phyloP scores from a whole-genome alignment of 116 monocot genomes.

The Papilionanthe hybrid region DNA sequence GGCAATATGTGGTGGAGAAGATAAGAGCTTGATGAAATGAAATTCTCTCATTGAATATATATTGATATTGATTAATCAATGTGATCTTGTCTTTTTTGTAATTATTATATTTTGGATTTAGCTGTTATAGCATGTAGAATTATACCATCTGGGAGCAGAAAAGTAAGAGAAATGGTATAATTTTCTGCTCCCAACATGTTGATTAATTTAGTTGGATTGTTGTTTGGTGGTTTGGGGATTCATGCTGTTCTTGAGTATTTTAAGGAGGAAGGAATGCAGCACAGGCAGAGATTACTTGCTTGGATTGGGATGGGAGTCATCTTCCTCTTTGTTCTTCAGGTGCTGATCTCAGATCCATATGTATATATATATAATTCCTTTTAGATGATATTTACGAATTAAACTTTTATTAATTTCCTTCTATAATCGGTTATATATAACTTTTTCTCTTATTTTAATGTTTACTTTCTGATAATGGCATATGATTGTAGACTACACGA shows the following conservation, averaged over 20 bases:
- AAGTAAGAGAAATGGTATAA: conserved; percentile 8
- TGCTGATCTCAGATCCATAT: background rate
- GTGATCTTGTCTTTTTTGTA: background rate
- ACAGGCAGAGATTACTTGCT: conserved; percentile 24
- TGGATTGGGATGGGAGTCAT: conserved; percentile 33
- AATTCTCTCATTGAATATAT: background rate
- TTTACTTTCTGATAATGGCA: no score
- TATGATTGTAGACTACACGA: no score
- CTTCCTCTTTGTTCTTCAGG: conserved; percentile 23
- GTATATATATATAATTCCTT: background rate
- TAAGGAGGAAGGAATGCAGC: background rate
- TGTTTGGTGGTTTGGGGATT: conserved; percentile 13
- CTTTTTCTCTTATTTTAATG: no score
- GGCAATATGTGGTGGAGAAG: conserved; percentile 25
- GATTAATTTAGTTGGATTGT: conserved; percentile 19
- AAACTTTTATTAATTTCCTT: no score
- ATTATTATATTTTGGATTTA: background rate
- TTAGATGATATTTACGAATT: no score
- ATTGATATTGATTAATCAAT: background rate
- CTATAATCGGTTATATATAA: no score
- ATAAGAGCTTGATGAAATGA: conserved; percentile 3
- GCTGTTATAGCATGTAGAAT: conserved; percentile 29
- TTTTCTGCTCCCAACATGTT: no score
- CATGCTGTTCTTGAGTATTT: conserved; percentile 20
- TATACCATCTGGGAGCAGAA: conserved; percentile 1